Conservation (phyloP, 1,284 basidiomycete genomes). For the Ustilago tritici region DNA sequence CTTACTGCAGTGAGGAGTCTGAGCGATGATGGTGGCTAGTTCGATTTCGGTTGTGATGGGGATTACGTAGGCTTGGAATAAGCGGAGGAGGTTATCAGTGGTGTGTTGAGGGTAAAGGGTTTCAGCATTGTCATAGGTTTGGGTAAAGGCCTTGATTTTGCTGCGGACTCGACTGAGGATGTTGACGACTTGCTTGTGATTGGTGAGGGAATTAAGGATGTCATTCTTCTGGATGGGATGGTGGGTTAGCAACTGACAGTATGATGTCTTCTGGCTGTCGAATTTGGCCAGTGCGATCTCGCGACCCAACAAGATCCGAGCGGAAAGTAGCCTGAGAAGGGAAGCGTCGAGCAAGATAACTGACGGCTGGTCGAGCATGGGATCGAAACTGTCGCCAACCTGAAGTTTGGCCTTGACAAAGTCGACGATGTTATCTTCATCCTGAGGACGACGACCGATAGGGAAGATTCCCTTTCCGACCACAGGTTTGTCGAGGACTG, state of each 20-base stretch:
- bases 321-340: slow-evolving; percentile 12
- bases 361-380: neutral
- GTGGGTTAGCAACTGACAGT: slow-evolving; percentile 12
- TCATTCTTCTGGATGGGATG: neutral
- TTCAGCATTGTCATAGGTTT: slow-evolving; percentile 3
- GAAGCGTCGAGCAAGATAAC: slow-evolving; percentile 7
- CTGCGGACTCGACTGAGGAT: slow-evolving; percentile 16
- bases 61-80: slow-evolving; percentile 46
- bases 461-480: slow-evolving; percentile 21
- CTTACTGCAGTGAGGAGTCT: slow-evolving; percentile 4
- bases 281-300: slow-evolving; percentile 24
- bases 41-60: slow-evolving; percentile 35
- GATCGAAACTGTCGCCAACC: neutral
- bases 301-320: slow-evolving; percentile 16
- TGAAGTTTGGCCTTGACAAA: slow-evolving; percentile 10
- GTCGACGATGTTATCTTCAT: neutral
- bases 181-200: slow-evolving; percentile 15
- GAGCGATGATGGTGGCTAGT: slow-evolving; percentile 2
- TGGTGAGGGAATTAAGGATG: neutral
- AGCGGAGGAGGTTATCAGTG: slow-evolving; percentile 2
- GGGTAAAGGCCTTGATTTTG: slow-evolving; percentile 10
- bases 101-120: neutral
- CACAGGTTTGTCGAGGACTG: slow-evolving; percentile 10
- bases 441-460: slow-evolving; percentile 24
- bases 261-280: neutral